Percentiles rank a stretch among this genome's conserved stretches.
phyloP scores from a whole-genome alignment of 345 rosid species.

The Brassica carinata region DNA sequence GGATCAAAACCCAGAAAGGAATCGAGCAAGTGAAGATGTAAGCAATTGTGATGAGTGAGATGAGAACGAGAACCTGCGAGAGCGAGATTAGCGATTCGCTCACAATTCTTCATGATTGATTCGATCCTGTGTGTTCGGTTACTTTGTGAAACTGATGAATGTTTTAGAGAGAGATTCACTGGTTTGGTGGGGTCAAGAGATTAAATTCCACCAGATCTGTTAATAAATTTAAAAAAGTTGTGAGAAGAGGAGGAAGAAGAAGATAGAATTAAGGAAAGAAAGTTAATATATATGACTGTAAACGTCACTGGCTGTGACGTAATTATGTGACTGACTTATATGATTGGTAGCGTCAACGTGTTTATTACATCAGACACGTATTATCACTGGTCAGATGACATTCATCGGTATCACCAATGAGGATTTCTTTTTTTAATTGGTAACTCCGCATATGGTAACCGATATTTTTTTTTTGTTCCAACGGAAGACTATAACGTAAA shows the following conservation, averaged over 20 bases:
- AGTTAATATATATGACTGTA: conserved; percentile 28
- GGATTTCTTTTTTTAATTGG: not conserved
- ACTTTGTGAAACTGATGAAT: conserved; percentile 13
- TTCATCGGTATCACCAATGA: conserved; percentile 1
- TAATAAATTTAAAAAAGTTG: not conserved
- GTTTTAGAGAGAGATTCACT: conserved; percentile 29
- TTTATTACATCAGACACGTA: conserved; percentile 4
- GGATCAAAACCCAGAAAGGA: not conserved
- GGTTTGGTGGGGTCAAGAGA: conserved; percentile 37
- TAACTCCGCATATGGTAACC: conserved; percentile 17
- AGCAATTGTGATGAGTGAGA: not conserved
- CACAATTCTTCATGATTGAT: conserved; percentile 67
- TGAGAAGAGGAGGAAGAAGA: conserved; percentile 5
- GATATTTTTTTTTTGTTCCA: not conserved
- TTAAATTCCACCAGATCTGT: conserved; percentile 38
- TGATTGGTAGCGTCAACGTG: conserved; percentile 30
- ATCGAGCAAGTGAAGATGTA: not conserved
- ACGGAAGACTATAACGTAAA: not conserved
- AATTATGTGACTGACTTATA: conserved; percentile 10
- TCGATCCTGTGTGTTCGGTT: conserved; percentile 14
- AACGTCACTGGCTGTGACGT: conserved; percentile 28
- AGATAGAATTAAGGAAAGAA: conserved; percentile 13
- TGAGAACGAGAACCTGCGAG: conserved; percentile 65
- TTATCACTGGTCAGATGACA: conserved; percentile 22
- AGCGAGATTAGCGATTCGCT: conserved; percentile 73